These are phyloP conservation scores for Fraxinus anomala DNA, from an alignment of 257 asterid species.

Conservation along the genomic window DNA sequence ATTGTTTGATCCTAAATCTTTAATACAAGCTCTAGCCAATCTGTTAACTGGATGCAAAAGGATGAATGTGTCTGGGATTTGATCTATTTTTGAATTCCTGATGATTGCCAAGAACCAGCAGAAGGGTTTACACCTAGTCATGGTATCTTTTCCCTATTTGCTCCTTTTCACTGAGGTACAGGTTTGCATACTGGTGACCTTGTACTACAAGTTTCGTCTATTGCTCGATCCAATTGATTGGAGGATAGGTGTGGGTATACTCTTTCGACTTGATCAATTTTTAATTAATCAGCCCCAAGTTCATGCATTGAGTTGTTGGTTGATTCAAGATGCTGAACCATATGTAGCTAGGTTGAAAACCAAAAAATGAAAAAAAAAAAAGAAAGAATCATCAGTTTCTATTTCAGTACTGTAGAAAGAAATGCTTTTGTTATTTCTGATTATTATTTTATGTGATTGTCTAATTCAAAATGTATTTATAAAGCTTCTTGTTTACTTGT, in stretches of 20 bases:
- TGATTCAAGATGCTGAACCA: background rate
- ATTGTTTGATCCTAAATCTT: conserved; percentile 70
- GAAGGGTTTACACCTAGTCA: conserved; percentile 4
- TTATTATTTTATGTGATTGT: no score
- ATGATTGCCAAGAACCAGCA: conserved; percentile 4
- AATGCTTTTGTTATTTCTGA: no score
- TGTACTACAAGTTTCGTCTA: background rate
- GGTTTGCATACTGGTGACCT: background rate
- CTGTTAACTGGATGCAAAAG: conserved; percentile 40
- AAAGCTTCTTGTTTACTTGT: background rate
- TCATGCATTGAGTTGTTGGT: background rate
- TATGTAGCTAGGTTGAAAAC: background rate
- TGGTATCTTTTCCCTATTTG: background rate
- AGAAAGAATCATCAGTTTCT: background rate
- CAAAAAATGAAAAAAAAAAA: background rate
- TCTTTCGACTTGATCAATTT: background rate
- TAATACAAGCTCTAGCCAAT: conserved; percentile 62
- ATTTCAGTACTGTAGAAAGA: background rate
- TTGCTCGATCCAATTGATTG: background rate
- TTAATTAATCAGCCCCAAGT: background rate
- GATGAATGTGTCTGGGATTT: conserved; percentile 22
- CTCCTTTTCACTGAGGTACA: conserved; percentile 21
- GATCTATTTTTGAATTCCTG: conserved; percentile 14
- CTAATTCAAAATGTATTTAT: background rate
- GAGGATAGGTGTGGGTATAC: background rate